A percentile compares a stretch with the other conserved stretches of the same genome.
Evolutionary conservation across 2,329 filamentous ascomycete species (phyloP).

Genomic region (Onygenales sp.): DNA sequence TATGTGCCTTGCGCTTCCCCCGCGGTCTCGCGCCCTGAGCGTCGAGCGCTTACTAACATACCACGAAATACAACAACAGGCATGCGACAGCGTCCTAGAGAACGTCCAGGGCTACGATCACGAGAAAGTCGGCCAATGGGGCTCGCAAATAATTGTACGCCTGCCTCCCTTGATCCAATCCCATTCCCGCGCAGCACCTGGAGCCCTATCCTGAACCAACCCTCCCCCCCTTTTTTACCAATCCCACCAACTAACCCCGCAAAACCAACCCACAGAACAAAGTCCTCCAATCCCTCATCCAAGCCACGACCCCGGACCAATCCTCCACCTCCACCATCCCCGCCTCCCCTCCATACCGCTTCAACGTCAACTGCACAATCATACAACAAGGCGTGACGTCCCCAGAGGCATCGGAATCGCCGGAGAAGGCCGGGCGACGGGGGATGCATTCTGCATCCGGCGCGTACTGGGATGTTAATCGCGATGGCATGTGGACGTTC

Average conservation of each 20-base stretch:
- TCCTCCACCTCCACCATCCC: slow-evolving; percentile 25
- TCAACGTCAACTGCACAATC: slow-evolving; percentile 95
- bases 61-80: slow-evolving; percentile 42
- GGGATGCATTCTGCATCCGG: slow-evolving; percentile 51
- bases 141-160: slow-evolving; percentile 82
- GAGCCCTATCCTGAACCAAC: not conserved
- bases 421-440: slow-evolving; percentile 62
- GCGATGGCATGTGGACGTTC: slow-evolving; percentile 45
- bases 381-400: slow-evolving; percentile 77
- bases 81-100: slow-evolving; percentile 70
- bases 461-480: slow-evolving; percentile 42
- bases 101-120: slow-evolving; percentile 77
- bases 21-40: no score
- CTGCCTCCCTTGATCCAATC: slow-evolving; percentile 4
- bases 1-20: slow-evolving; percentile 35
- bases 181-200: not conserved
- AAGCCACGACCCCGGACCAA: slow-evolving; percentile 28
- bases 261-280: slow-evolving; percentile 21
- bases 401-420: slow-evolving; percentile 37
- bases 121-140: slow-evolving; percentile 75
- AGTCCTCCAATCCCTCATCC: slow-evolving; percentile 32
- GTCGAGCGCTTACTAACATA: not conserved
- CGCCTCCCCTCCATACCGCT: slow-evolving; percentile 64
- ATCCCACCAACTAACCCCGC: not conserved
- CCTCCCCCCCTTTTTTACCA: slow-evolving; percentile 1